Evolutionary conservation across 768 basidiomycete genomes (phyloP).

Genomic region (Leccinellum rugosiceps): DNA sequence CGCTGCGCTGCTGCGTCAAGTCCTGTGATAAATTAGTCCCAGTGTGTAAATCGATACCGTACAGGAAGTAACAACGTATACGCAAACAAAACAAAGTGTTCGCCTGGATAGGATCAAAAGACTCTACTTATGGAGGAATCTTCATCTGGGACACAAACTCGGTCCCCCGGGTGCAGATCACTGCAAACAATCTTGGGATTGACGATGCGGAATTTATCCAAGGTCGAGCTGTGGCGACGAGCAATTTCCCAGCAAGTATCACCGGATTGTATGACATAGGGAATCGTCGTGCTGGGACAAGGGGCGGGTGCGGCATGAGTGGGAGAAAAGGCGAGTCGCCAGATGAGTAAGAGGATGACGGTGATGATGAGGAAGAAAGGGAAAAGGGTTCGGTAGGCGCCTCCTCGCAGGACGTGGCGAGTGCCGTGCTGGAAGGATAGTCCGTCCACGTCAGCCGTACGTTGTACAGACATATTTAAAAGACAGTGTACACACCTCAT

Average conservation of each 20-base stretch:
- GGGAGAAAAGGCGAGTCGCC: conserved; percentile 51
- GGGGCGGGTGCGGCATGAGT: conserved; percentile 26
- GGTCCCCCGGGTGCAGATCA: conserved; percentile 55
- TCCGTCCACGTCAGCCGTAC: conserved; percentile 19
- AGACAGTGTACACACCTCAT: conserved; percentile 39
- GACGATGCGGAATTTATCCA: conserved; percentile 50
- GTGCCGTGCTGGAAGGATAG: conserved; percentile 30
- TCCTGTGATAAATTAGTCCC: conserved; percentile 2
- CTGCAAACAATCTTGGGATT: conserved; percentile 56
- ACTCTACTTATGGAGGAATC: conserved; percentile 32
- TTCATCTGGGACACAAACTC: conserved; percentile 54
- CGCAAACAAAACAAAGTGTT: background rate
- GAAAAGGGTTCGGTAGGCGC: conserved; percentile 58
- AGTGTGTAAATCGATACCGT: conserved; percentile 9
- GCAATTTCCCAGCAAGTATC: conserved; percentile 68
- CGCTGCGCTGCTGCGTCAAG: background rate
- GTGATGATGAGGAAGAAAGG: conserved; percentile 72
- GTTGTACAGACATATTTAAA: background rate
- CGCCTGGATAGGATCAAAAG: conserved; percentile 14
- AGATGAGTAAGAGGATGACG: conserved; percentile 59
- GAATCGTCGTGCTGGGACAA: conserved; percentile 35
- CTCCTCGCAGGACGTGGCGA: conserved; percentile 33
- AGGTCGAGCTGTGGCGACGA: conserved; percentile 41
- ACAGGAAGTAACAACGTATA: conserved; percentile 19
- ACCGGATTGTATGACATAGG: conserved; percentile 52